Percentiles rank a stretch among this genome's conserved stretches.
phyloP scores from a whole-genome alignment of 139 green algal species.

The Haematococcus lacustris region DNA sequence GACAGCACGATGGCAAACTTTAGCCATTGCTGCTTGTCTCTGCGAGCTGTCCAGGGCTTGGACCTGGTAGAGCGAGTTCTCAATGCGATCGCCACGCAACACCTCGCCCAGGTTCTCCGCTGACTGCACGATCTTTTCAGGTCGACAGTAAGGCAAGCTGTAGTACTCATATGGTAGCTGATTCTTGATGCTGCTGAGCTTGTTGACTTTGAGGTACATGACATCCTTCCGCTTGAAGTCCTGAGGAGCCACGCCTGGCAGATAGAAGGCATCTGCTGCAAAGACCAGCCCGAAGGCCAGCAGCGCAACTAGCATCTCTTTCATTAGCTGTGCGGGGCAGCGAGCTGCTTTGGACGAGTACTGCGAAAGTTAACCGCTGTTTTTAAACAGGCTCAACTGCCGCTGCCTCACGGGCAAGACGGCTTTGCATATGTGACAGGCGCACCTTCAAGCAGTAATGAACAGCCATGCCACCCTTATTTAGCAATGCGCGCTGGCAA shows the following conservation, averaged over 20 bases:
- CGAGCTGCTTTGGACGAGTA: too few species aligned
- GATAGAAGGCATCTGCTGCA: constrained; percentile 67
- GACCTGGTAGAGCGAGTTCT: constrained; percentile 89
- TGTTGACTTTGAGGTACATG: constrained; percentile 91
- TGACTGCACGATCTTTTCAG: constrained; percentile 77
- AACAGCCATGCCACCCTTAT: too few species aligned
- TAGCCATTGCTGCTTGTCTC: too few species aligned
- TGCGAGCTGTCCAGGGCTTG: too few species aligned
- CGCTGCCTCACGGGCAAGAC: too few species aligned
- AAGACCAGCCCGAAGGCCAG: background rate
- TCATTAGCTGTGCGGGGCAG: too few species aligned
- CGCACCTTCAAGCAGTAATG: too few species aligned
- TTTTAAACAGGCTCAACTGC: too few species aligned
- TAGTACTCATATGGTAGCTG: constrained; percentile 98
- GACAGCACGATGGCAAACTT: background rate
- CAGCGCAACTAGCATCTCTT: too few species aligned
- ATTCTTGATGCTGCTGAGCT: constrained; percentile 86
- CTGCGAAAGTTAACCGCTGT: too few species aligned
- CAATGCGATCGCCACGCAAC: constrained; percentile 93
- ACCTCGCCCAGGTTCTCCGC: constrained; percentile 97
- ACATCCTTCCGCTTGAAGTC: constrained; percentile 75
- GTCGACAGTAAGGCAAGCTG: constrained; percentile 90
- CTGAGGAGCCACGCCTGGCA: constrained; percentile 88
- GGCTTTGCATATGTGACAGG: too few species aligned
- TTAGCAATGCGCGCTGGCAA: too few species aligned